Evolutionary conservation across 179 eudicot species (phyloP).

Genomic region (Monotropa hypopitys): DNA sequence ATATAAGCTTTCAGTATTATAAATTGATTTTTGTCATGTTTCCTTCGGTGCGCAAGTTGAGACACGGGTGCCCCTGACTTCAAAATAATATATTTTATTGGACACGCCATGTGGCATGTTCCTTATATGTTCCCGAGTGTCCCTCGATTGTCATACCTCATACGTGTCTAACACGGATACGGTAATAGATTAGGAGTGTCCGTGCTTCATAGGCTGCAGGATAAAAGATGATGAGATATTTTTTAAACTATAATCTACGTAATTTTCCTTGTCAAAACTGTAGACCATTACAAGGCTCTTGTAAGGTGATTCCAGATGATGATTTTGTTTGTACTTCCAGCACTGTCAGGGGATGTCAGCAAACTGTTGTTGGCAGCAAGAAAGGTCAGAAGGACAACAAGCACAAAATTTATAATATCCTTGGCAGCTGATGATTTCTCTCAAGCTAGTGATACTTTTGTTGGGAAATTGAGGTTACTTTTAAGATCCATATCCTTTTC

Average conservation of each 20-base stretch:
- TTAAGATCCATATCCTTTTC: not conserved
- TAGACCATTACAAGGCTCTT: not conserved
- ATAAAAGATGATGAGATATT: not conserved
- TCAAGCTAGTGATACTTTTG: conserved; percentile 21
- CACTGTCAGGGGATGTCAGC: conserved; percentile 36
- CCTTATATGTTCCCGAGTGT: no score
- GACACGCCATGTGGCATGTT: no score
- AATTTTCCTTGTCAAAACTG: not conserved
- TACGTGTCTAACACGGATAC: no score
- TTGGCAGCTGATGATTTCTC: conserved; percentile 30
- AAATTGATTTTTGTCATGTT: no score
- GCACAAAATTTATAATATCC: conserved; percentile 34
- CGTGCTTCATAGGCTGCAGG: no score
- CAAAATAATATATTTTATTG: no score
- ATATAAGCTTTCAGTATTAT: no score
- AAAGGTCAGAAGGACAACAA: conserved; percentile 35
- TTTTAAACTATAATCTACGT: not conserved
- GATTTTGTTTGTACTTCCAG: conserved; percentile 18
- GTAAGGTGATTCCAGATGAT: not conserved
- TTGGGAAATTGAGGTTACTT: conserved; percentile 41
- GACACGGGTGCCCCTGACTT: no score
- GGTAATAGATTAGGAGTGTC: no score
- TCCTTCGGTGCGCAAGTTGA: no score
- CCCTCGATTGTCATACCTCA: no score
- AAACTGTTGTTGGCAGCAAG: conserved; percentile 37